Evolutionary conservation across 2,329 filamentous ascomycete species (phyloP), one percentile per base, ranked within the genome.

Genomic region (Zopfia rhizophila): DNA sequence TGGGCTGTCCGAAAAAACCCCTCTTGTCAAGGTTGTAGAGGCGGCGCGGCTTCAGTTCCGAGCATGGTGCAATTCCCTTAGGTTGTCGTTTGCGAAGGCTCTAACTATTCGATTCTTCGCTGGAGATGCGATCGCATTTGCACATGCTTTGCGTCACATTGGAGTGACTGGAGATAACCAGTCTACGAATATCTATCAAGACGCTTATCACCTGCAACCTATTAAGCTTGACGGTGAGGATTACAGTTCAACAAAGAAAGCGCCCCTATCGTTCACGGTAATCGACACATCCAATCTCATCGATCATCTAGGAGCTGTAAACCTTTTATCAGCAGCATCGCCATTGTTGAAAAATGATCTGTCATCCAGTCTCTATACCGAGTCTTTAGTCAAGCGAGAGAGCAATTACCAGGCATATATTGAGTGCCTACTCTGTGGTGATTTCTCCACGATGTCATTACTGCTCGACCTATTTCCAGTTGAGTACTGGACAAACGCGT

Each of bases 241-340:
- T 3, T 84, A 83, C 51, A n/a, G 5, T 3, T n/a, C 33, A 14
- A 23, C 33, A 13, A 58, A 60, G 2, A 37, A 43, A 10, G 76
- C 72, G 0, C 77, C 80, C 0, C 63, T 53, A 4, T 31, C 43
- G 3, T 87, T 86, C 55, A 76, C 85, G 56, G 69, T 80, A 3
- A 80, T 87, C 41, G 82, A 87, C 50, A 83, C 81, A 0, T 82
- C 62, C 40, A 78, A 76, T 40, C 63, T 82, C 7, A 60, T 69
- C 2, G 77, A 80, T 45, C 69, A 75, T 38, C 14, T 77, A 6
- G 78, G 78, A n/a, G 45, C 60, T 10, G 45, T 82, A 7, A 80
- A 80, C 49, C 8, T 82, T 12, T 55, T 82, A 5, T 58, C 75
- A 12, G 73, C 81, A 0, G 65, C 76, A 0, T 55, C 68, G 0